phyloP scores from a whole-genome alignment of 75 land plant genomes.

The Selaginella moellendorffii region DNA sequence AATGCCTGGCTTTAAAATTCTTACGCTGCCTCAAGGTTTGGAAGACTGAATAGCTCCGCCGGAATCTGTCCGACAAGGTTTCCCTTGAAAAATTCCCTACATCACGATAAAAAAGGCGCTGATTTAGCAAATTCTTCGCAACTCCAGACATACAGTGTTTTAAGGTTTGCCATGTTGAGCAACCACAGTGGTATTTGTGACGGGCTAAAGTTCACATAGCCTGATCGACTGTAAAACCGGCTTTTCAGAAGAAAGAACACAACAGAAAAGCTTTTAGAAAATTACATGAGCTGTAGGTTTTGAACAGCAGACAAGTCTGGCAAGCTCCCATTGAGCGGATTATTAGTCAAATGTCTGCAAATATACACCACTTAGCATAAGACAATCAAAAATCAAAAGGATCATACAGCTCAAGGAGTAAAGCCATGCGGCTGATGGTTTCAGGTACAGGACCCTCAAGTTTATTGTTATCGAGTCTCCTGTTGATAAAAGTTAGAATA shows the following conservation, averaged over 20 bases:
- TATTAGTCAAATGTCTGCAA: slow-evolving; percentile 14
- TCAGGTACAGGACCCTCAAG: neutral
- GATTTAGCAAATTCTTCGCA: too few species aligned
- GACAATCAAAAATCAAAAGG: neutral
- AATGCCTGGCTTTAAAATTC: neutral
- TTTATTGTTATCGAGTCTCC: slow-evolving; percentile 8
- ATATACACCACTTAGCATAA: neutral
- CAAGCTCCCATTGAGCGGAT: slow-evolving; percentile 2
- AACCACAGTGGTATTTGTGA: neutral
- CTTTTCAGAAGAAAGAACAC: neutral
- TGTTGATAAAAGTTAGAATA: neutral
- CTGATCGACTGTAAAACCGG: neutral
- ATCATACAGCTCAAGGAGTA: neutral
- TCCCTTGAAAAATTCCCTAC: neutral
- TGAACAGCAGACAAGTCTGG: neutral
- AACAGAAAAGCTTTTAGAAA: neutral
- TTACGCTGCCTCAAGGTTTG: slow-evolving; percentile 12
- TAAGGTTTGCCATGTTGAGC: neutral
- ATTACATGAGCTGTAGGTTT: neutral
- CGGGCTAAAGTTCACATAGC: neutral
- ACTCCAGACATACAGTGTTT: neutral
- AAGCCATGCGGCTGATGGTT: neutral
- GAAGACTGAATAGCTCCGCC: neutral
- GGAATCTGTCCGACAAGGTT: neutral
- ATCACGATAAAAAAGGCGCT: too few species aligned